Conservation (phyloP, 1,139 yeast genomes). For the Wickerhamomyces sp. region DNA sequence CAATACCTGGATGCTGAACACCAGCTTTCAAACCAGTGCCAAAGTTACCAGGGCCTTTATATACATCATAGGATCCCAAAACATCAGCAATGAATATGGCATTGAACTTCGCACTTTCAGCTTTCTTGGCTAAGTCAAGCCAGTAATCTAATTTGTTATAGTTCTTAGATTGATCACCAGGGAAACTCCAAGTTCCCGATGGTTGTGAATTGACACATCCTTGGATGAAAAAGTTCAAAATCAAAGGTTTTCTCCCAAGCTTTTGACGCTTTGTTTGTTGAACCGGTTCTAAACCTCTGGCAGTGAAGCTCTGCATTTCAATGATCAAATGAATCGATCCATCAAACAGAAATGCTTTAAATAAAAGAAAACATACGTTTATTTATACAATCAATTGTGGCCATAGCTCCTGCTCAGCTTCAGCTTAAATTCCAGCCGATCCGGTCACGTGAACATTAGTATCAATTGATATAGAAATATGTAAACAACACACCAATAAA, state of each 20-base stretch:
- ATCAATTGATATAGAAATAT: no score
- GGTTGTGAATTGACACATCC: slow-evolving; percentile 34
- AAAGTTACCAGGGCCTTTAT: slow-evolving; percentile 33
- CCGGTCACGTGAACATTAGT: no score
- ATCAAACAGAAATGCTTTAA: no score
- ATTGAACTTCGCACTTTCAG: slow-evolving; percentile 41
- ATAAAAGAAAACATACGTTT: no score
- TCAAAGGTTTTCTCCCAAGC: slow-evolving; percentile 20
- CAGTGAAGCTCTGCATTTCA: background rate
- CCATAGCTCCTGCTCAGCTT: no score
- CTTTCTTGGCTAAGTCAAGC: slow-evolving; percentile 37
- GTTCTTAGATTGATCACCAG: slow-evolving; percentile 29
- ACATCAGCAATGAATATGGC: slow-evolving; percentile 44
- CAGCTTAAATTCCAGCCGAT: no score
- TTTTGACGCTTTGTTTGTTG: slow-evolving; percentile 1
- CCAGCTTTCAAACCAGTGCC: slow-evolving; percentile 33
- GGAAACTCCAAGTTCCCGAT: slow-evolving; percentile 38
- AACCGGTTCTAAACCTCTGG: background rate
- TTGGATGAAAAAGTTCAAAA: slow-evolving; percentile 38
- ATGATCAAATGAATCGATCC: background rate
- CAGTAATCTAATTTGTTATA: slow-evolving; percentile 36
- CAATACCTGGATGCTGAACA: slow-evolving; percentile 38
- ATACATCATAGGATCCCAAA: slow-evolving; percentile 40
- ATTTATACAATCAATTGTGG: no score
- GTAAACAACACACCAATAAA: no score